Conservation (phyloP, 2,329 filamentous ascomycete species). For the Didymella pomorum region DNA sequence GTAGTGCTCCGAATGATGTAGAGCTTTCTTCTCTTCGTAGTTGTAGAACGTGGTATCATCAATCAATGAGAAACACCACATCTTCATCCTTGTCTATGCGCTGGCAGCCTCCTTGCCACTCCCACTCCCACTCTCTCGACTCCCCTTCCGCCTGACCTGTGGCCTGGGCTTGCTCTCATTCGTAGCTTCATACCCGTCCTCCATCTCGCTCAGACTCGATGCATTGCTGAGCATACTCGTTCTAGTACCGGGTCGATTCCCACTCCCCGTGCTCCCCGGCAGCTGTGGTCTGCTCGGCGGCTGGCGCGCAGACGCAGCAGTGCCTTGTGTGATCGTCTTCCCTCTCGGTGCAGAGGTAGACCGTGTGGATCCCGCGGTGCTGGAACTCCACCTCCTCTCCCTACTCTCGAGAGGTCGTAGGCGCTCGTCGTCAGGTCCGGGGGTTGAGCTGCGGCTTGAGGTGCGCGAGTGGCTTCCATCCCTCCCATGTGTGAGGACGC, state of each 20-base stretch:
- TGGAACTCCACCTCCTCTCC: constrained; percentile 47
- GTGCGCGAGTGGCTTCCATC: constrained; percentile 44
- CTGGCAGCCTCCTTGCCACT: constrained; percentile 15
- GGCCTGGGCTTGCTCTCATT: constrained; percentile 12
- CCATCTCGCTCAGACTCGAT: constrained; percentile 32
- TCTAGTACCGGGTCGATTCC: constrained; percentile 43
- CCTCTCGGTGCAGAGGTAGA: constrained; percentile 27
- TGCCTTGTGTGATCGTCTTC: constrained; percentile 32
- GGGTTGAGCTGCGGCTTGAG: constrained; percentile 43
- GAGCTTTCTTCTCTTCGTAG: too few relatives aligned
- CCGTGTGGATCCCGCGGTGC: constrained; percentile 41
- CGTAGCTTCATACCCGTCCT: constrained; percentile 21
- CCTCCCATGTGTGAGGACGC: constrained; percentile 34
- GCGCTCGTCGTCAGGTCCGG: constrained; percentile 38
- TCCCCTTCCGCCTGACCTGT: constrained; percentile 11
- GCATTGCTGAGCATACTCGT: constrained; percentile 45
- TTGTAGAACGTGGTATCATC: not conserved
- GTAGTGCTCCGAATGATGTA: too few relatives aligned
- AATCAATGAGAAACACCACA: not conserved
- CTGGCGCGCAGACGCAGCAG: constrained; percentile 40
- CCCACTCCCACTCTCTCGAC: constrained; percentile 14
- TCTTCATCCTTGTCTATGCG: not conserved
- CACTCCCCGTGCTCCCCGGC: constrained; percentile 37
- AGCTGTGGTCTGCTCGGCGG: constrained; percentile 25
- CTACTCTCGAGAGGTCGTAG: constrained; percentile 32